Percentiles rank a stretch among this genome's conserved stretches.
Evolutionary conservation across 345 rosid genomes (phyloP).

Genomic region (Acer negundo): DNA sequence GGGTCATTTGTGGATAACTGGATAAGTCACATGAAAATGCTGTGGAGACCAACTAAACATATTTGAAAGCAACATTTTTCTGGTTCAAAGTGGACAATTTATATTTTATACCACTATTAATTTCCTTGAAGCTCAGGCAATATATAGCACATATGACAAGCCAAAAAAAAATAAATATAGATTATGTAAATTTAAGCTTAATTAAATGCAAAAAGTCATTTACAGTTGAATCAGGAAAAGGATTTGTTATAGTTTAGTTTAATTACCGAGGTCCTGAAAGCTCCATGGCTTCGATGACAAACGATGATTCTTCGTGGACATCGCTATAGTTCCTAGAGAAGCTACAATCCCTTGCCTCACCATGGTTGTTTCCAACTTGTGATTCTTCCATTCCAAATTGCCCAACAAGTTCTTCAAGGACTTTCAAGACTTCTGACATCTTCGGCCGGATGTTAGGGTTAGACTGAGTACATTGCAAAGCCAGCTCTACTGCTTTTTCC

Average conservation of each 20-base stretch:
- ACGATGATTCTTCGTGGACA: constrained; percentile 68
- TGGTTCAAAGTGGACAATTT: neutral
- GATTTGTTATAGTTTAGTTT: constrained; percentile 19
- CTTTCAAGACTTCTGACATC: constrained; percentile 78
- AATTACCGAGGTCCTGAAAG: constrained; percentile 87
- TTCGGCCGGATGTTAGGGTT: constrained; percentile 72
- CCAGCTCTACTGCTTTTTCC: constrained; percentile 68
- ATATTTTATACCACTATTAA: neutral
- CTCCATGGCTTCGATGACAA: constrained; percentile 92
- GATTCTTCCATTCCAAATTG: constrained; percentile 52
- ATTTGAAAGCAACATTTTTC: neutral
- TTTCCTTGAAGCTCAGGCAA: neutral
- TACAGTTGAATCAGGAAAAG: constrained; percentile 23
- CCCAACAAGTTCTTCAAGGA: constrained; percentile 67
- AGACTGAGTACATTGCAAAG: constrained; percentile 75
- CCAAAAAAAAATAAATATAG: neutral
- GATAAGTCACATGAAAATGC: too few species aligned
- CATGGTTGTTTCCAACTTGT: constrained; percentile 36
- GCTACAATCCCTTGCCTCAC: constrained; percentile 51
- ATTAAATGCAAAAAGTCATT: constrained; percentile 20
- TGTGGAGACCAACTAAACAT: neutral
- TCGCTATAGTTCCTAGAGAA: constrained; percentile 60
- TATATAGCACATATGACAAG: neutral
- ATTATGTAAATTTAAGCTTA: neutral
- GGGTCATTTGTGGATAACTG: neutral